phyloP scores from a whole-genome alignment of 2,329 filamentous ascomycete species.

The Orbilia brochopaga region DNA sequence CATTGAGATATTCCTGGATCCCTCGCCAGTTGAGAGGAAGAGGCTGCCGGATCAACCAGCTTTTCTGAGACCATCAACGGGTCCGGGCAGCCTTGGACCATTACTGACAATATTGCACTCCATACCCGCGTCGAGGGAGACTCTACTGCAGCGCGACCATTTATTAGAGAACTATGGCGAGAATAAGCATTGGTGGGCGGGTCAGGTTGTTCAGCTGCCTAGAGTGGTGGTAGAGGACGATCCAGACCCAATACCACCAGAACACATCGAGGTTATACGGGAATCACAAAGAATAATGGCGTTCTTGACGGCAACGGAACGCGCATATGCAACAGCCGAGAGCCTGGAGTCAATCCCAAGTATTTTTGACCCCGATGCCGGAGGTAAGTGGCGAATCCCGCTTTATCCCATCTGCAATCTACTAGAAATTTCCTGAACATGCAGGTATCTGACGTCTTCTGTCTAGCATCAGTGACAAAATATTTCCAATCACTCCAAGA shows the following conservation, averaged over 20 bases:
- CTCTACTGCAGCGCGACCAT: constrained; percentile 49
- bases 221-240: constrained; percentile 52
- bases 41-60: constrained; percentile 52
- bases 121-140: constrained; percentile 53
- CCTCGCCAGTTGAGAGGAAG: constrained; percentile 52
- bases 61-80: constrained; percentile 53
- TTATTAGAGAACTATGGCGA: constrained; percentile 52
- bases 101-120: constrained; percentile 54
- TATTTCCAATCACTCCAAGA: constrained; percentile 48
- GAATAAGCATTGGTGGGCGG: constrained; percentile 54
- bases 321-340: constrained; percentile 54
- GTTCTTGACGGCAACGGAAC: constrained; percentile 53
- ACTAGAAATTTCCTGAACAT: background rate
- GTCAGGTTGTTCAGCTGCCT: constrained; percentile 52
- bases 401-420: background rate
- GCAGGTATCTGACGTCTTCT: background rate
- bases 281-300: constrained; percentile 55
- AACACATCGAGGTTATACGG: constrained; percentile 48
- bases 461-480: constrained; percentile 43
- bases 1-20: constrained; percentile 54
- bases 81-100: constrained; percentile 50
- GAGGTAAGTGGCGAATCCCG: constrained; percentile 22
- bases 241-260: constrained; percentile 35
- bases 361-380: constrained; percentile 42
- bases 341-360: constrained; percentile 45